Evolutionary conservation across 2,329 filamentous ascomycete genomes (phyloP), one percentile per base, ranked within the genome.

Genomic region (Davidsoniella eucalypti): DNA sequence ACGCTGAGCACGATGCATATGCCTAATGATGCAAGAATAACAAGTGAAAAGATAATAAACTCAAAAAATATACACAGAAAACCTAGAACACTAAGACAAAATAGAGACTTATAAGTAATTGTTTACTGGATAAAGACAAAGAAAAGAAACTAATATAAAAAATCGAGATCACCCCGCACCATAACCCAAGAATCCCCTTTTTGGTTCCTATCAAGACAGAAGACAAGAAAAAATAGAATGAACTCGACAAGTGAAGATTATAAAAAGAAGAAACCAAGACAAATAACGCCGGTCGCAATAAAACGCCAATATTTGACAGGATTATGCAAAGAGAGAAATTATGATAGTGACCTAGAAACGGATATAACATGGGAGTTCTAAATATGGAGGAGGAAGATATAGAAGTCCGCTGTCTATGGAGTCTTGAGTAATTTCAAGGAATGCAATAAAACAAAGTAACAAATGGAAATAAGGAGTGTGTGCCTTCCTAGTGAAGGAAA

Each of bases 301-400:
- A 37, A 42, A 25, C 12, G 26, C 26, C 3, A 41, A 29, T 37
- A 39, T 48, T 14, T 14, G 46, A 39, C 18, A 17, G 21, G 38
- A 39, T 26, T 40, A 42, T 42, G 26, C 53, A 54, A 52, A 54
- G 55, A 57, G 44, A 56, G 58, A 59, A 63, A 63, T 25, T 17
- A 41, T 49, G 29, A 33, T 9, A 33, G 29, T 33, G 5, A 33
- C 29, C 8, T 9, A 33, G 8, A 33, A 9, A 33, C 26, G 2
- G 29, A 12, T 9, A 33, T 33, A 33, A 9, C 29, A 33, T 9
- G 5, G 21, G 5, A 23, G 21, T 23, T 23, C 21, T 23, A 23
- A 23, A 23, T 18, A 18, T 18, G 18, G 2, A 23, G 29, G 29
- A 33, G 29, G 12, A 33, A 33, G 29, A 33, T 9, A 29, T 29